phyloP scores from a whole-genome alignment of 2,329 filamentous ascomycete species.

The Domatiomyces catenatus region DNA sequence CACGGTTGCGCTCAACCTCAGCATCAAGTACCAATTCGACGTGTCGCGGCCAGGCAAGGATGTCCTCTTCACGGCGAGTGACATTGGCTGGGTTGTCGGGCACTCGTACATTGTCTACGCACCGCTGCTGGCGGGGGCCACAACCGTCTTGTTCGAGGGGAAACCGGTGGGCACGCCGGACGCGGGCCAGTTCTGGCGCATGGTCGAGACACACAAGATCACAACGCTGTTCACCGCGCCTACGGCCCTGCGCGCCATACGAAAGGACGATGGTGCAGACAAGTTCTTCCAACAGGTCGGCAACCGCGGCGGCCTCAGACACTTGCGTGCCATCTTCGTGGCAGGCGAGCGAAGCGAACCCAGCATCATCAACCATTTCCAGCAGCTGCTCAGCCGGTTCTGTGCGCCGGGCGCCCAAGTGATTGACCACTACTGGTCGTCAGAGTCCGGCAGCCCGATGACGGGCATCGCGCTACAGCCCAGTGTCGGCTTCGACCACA shows the following conservation, averaged over 20 bases:
- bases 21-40: conserved; percentile 68
- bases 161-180: conserved; percentile 84
- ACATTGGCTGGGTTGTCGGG: conserved; percentile 82
- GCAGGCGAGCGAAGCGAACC: conserved; percentile 85
- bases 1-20: conserved; percentile 68
- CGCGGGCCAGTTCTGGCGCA: conserved; percentile 74
- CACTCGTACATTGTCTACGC: conserved; percentile 81
- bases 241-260: conserved; percentile 72
- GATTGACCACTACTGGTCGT: conserved; percentile 62
- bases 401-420: conserved; percentile 48
- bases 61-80: conserved; percentile 64
- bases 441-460: conserved; percentile 54
- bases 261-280: conserved; percentile 69
- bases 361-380: conserved; percentile 66
- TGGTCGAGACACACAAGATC: conserved; percentile 68
- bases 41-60: conserved; percentile 64
- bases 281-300: conserved; percentile 48
- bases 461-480: conserved; percentile 50
- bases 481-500: conserved; percentile 36
- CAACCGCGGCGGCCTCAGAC: conserved; percentile 52
- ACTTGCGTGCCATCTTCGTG: conserved; percentile 61
- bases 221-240: conserved; percentile 77
- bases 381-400: conserved; percentile 52
- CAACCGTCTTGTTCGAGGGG: conserved; percentile 83
- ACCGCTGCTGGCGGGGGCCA: conserved; percentile 68